Evolutionary conservation across 2,329 filamentous ascomycete species (phyloP), one percentile per base, ranked within the genome.

Genomic region (Macrophomina tecta): DNA sequence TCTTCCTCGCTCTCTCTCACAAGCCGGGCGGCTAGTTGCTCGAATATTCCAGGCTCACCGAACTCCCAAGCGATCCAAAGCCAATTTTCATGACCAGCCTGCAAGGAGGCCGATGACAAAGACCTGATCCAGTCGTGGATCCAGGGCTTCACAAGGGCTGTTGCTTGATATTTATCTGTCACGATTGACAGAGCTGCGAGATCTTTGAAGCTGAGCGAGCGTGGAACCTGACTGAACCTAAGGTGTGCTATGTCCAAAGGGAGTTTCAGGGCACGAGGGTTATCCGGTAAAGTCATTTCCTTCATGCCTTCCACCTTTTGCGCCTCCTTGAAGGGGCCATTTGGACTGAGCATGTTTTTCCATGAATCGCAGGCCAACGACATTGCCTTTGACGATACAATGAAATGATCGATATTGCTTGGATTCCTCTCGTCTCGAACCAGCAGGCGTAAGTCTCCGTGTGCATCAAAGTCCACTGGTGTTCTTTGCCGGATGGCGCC

Each of bases 361-460:
- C 71, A 73, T 5, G 71, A 68, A 4, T 70, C 68, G 60, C 72
- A 72, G 12, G 68, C 73, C 3, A 68, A 58, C n/a, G 63, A 64
- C 63, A 73, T 69, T 11, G 49, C 66, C 5, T 63, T 58, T 40
- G 67, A 38, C 1, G 68, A 68, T 3, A 69, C 69, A 9, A 69
- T 53, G 45, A 72, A 70, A 23, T 23, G 23, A 23, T 23, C 23
- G 23, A 23, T 23, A 23, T 23, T 23, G 23, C 23, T 23, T 23
- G 23, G 23, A 23, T 23, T 23, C 23, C 23, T 23, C 23, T 23
- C 23, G 2, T 23, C 23, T 23, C 23, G 23, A 23, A 23, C 23
- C 23, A 23, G 23, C 23, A 23, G 23, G 23, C 23, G 23, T 23
- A 23, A 2, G 23, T 23, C 23, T 23, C 23, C 23, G 2, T 23